Conservation (phyloP, 352 stramenopile genomes). For the Globisporangium acanthophoron region DNA sequence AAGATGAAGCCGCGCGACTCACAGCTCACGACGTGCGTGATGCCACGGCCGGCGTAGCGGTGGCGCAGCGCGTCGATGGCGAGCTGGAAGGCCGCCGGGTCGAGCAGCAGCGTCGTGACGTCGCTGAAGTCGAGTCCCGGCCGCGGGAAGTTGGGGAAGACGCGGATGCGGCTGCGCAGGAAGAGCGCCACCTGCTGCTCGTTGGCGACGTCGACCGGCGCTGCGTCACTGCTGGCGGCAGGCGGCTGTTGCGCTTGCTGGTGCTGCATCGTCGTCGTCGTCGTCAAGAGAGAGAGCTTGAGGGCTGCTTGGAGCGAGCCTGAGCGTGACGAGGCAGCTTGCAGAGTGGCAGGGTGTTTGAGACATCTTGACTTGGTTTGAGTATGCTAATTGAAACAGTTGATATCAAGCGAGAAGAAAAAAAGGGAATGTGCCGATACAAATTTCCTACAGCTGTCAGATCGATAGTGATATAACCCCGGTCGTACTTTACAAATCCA, state of each 20-base stretch:
- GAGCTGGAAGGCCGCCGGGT: conserved; percentile 67
- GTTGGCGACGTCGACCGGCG: conserved; percentile 32
- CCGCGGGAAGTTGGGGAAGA: conserved; percentile 57
- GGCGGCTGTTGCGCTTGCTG: not conserved
- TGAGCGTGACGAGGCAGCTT: too few relatives aligned
- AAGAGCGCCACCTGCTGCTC: conserved; percentile 49
- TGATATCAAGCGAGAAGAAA: not conserved
- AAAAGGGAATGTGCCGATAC: not conserved
- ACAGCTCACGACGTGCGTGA: conserved; percentile 80
- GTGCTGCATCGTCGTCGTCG: not conserved
- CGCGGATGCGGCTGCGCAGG: conserved; percentile 63
- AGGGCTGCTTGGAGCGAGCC: not conserved
- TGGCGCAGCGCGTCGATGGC: conserved; percentile 63
- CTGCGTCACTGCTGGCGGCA: not conserved
- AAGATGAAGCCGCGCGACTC: conserved; percentile 83
- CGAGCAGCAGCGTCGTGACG: conserved; percentile 65
- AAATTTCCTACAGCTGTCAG: too few relatives aligned
- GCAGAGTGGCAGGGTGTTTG: too few relatives aligned
- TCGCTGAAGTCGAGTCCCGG: conserved; percentile 60
- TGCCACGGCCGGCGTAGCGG: conserved; percentile 44
- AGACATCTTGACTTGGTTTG: not conserved
- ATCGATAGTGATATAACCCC: not conserved
- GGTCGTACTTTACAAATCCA: not conserved
- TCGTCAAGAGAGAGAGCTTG: not conserved
- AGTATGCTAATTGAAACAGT: not conserved